Percentiles rank a stretch among this genome's conserved stretches.
phyloP scores from a whole-genome alignment of 2,329 filamentous ascomycete genomes.

The Arthrobotrys sphaeroides region DNA sequence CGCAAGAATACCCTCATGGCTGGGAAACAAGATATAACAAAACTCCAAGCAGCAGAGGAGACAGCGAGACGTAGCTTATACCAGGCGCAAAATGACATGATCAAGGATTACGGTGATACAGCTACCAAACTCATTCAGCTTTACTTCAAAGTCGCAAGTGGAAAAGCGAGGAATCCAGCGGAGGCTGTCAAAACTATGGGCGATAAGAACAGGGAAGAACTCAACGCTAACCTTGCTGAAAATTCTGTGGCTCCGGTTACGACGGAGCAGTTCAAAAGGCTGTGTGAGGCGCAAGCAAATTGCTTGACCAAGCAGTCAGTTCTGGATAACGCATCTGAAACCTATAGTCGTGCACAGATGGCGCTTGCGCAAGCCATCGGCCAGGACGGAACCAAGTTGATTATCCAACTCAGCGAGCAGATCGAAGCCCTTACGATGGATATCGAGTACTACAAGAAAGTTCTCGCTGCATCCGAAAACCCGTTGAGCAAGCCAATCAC shows the following conservation, averaged over 20 bases:
- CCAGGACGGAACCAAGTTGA: background rate
- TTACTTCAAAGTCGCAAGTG: background rate
- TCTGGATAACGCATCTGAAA: background rate
- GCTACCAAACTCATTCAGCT: no score
- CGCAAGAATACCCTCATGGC: no score
- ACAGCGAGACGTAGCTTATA: no score
- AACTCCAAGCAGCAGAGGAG: no score
- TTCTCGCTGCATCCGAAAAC: background rate
- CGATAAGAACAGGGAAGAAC: no score
- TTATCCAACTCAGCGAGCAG: background rate
- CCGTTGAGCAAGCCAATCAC: background rate
- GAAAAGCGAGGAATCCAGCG: background rate
- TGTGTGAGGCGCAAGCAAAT: background rate
- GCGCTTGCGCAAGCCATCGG: background rate
- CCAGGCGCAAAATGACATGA: no score
- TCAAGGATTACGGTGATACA: no score
- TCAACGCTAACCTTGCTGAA: no score
- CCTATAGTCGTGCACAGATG: background rate
- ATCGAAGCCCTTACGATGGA: background rate
- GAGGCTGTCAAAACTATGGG: background rate
- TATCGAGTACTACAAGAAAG: slow-evolving; percentile 5
- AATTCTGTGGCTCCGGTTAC: no score
- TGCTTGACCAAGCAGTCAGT: background rate
- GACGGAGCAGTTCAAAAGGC: no score
- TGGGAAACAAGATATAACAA: no score